Evolutionary conservation across 108 stramenopile genomes (phyloP).

Genomic region (Skeletonema costatum): DNA sequence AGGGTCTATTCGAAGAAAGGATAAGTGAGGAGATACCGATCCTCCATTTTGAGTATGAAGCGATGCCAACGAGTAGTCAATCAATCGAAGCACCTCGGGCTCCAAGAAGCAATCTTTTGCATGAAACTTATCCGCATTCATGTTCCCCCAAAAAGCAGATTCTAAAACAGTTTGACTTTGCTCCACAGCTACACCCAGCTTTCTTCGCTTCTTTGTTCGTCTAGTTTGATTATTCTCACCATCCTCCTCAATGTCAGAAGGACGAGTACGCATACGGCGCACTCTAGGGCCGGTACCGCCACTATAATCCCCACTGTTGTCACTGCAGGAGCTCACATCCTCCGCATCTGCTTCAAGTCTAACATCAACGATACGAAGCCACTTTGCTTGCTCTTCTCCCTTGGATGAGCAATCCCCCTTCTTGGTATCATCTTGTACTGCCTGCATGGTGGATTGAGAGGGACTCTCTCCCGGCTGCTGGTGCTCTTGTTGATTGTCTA

Average conservation of each 20-base stretch:
- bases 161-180: slow-evolving; percentile 30
- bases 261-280: slow-evolving; percentile 20
- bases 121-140: neutral
- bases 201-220: slow-evolving; percentile 19
- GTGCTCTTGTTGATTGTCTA: neutral
- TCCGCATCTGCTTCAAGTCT: slow-evolving; percentile 15
- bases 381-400: slow-evolving; percentile 26
- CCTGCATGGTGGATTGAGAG: neutral
- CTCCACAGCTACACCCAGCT: slow-evolving; percentile 29
- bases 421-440: neutral
- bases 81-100: slow-evolving; percentile 19
- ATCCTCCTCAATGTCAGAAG: slow-evolving; percentile 3
- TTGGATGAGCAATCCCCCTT: neutral
- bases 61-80: slow-evolving; percentile 24
- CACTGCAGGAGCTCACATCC: neutral
- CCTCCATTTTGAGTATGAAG: slow-evolving; percentile 39
- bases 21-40: slow-evolving; percentile 33
- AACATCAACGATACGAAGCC: slow-evolving; percentile 47
- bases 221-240: neutral
- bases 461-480: neutral
- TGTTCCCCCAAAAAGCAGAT: slow-evolving; percentile 23
- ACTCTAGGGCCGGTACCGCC: slow-evolving; percentile 6
- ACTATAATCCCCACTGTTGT: neutral
- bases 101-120: neutral
- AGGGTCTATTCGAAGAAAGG: slow-evolving; percentile 29